A percentile compares a stretch with the other conserved stretches of the same genome.
Evolutionary conservation across 2,329 filamentous ascomycete genomes (phyloP).

Genomic region (Colletotrichum spaethianum): DNA sequence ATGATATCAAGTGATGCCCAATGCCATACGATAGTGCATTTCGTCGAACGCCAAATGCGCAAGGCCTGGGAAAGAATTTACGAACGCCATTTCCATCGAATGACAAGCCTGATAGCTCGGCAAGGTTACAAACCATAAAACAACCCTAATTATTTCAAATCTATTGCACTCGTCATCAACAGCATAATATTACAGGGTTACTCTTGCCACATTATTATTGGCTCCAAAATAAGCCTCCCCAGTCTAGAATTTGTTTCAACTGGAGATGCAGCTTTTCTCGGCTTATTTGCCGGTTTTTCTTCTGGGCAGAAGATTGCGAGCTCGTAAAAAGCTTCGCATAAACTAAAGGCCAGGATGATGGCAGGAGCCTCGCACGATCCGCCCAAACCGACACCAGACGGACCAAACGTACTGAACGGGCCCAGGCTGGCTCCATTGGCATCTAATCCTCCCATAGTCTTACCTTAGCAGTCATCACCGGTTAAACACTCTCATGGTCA

Average conservation of each 20-base stretch:
- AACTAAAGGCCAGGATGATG: conserved; percentile 3
- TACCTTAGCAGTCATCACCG: conserved; percentile 7
- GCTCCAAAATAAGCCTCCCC: too few relatives aligned
- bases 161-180: too few relatives aligned
- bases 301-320: conserved; percentile 5
- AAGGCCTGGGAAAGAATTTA: too few relatives aligned
- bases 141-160: too few relatives aligned
- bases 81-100: too few relatives aligned
- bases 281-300: conserved; percentile 18
- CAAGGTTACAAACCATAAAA: too few relatives aligned
- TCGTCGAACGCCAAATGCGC: too few relatives aligned
- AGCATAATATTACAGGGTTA: too few relatives aligned
- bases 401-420: not conserved
- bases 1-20: not conserved
- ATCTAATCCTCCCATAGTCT: conserved; percentile 23
- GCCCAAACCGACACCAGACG: not conserved
- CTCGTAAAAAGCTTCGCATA: not conserved
- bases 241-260: not conserved
- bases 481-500: not conserved
- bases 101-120: too few relatives aligned
- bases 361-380: not conserved
- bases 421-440: conserved; percentile 8
- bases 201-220: too few relatives aligned
- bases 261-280: not conserved
- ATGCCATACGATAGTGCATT: not conserved